Percentiles rank a stretch among this genome's conserved stretches.
Evolutionary conservation across 192 early-diverging fungal genomes (phyloP).

Genomic region (Powellomyces hirtus): DNA sequence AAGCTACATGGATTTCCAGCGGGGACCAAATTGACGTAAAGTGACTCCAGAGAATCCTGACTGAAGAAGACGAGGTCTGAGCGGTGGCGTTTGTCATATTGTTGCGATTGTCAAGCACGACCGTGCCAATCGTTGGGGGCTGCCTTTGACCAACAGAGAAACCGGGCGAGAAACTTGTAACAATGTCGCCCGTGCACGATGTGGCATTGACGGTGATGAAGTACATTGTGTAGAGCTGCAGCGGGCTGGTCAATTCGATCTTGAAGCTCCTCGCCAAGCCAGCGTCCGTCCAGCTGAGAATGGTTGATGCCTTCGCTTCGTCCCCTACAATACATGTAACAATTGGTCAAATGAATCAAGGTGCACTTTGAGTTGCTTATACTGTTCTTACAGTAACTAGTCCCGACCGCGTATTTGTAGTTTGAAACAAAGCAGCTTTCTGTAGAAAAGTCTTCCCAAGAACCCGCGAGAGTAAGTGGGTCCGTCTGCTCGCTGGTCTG

Average conservation of each 20-base stretch:
- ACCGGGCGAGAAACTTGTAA: neutral
- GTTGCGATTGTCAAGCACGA: neutral
- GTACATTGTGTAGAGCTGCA: neutral
- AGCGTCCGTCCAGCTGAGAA: neutral
- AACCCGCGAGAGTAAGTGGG: no score
- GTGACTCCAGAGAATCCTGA: neutral
- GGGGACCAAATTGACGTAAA: slow-evolving; percentile 1
- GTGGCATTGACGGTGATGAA: neutral
- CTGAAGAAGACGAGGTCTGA: neutral
- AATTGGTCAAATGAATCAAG: no score
- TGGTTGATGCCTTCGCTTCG: neutral
- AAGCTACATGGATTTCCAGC: slow-evolving; percentile 2
- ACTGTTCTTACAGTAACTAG: neutral
- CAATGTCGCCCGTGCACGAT: neutral
- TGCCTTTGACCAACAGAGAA: neutral
- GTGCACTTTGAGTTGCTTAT: no score
- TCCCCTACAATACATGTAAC: no score
- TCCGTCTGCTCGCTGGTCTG: no score
- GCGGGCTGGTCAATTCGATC: neutral
- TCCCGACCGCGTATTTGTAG: slow-evolving; percentile 7
- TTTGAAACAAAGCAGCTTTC: no score
- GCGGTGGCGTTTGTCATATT: neutral
- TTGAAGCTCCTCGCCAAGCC: neutral
- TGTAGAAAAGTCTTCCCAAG: no score
- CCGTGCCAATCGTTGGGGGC: neutral